Base-by-base conservation (phyloP, 2,329 filamentous ascomycete species). In the Ophiocordyceps australis region DNA sequence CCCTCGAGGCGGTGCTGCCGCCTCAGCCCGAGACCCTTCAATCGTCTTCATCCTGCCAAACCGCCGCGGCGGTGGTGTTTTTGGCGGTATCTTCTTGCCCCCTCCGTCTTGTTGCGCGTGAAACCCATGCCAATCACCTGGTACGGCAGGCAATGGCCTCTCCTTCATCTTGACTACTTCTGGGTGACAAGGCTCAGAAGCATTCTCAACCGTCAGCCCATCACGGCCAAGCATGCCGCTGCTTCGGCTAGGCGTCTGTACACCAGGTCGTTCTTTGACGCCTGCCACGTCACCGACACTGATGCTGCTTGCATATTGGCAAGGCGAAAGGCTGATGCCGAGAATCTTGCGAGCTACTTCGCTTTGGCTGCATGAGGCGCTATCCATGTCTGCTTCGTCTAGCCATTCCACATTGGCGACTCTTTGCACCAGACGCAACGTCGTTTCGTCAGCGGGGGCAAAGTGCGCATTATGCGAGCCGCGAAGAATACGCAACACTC, bases 381-480 rank as follows among this genome's bases (percentile, higher is more conserved):
- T 42, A 9, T 49, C 39, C 28, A 44, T 46, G n/a, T 48, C 38
- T 2, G 50, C 41, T 3, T 54, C 51, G 20, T 52, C 54, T 16
- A 86, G 57, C 66, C 83, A 83, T 18, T 65, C 59, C 4, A 85
- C 79, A 32, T 68, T 70, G 26, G 65, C 59, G 17, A 83, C 80
- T n/a, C 80, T 68, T 26, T 75, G 65, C 4, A 85, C 76, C 6
- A 91, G 63, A 5, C 81, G 69, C 20, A 80, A 44, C 1, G 81
- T 86, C 1, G 80, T 91, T 37, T 80, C 74, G 34, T 89, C 80
- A 3, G 76, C 72, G 2, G 79, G 78, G 9, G 75, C 76, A 47
- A 89, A 89, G 45, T 91, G 80, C 3, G 60, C 63, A 31, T 70
- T 77, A 12, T 66, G 66, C 2, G 64, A 62, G 3, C 72, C 69